These are phyloP conservation scores for Penicillium alfredii DNA, from an alignment of 495 filamentous ascomycete species.

Conservation along the genomic window DNA sequence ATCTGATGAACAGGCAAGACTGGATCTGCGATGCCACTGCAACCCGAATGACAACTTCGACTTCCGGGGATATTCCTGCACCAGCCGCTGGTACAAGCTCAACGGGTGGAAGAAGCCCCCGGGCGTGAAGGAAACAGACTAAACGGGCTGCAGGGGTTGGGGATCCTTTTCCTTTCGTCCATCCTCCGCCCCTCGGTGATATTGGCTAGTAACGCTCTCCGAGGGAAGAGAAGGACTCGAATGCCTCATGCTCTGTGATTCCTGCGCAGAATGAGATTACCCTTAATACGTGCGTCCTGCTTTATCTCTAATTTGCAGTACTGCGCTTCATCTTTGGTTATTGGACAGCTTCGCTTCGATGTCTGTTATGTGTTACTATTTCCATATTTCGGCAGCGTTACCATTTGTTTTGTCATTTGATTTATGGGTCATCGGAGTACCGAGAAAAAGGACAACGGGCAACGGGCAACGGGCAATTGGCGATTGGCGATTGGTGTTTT, in stretches of 20 bases:
- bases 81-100: conserved; percentile 74
- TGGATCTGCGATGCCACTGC: conserved; percentile 85
- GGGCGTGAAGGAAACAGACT: conserved; percentile 76
- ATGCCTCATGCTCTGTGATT: no score
- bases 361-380: conserved; percentile 19
- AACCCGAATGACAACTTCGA: conserved; percentile 97
- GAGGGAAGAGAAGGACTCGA: no score
- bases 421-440: conserved; percentile 21
- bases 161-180: no score
- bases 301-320: neutral
- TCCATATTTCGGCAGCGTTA: conserved; percentile 12
- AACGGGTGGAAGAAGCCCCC: conserved; percentile 73
- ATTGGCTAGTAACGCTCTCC: no score
- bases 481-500: no score
- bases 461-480: no score
- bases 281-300: no score
- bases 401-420: conserved; percentile 3
- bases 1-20: conserved; percentile 69
- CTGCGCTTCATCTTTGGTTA: neutral
- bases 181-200: no score
- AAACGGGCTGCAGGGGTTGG: no score
- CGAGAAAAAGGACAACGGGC: conserved; percentile 9
- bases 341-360: conserved; percentile 2
- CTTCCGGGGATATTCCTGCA: conserved; percentile 96
- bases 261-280: no score